phyloP scores from a whole-genome alignment of 2,329 filamentous ascomycete genomes.

The Cladophialophora chaetospira region DNA sequence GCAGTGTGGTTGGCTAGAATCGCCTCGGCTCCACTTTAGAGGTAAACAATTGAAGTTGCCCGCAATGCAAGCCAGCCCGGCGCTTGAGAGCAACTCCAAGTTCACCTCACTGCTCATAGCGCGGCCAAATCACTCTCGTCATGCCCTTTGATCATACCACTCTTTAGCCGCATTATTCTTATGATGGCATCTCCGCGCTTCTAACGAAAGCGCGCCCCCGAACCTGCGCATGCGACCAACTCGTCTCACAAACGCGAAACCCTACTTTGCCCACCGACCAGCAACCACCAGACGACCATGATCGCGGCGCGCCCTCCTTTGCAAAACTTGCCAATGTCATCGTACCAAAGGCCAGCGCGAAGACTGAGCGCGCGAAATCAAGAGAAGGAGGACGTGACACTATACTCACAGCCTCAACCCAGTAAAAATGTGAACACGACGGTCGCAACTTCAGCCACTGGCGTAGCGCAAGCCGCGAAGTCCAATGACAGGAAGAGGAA shows the following conservation, averaged over 20 bases:
- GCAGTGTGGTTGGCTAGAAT: conserved; percentile 8
- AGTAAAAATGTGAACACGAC: conserved; percentile 23
- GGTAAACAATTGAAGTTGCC: conserved; percentile 8
- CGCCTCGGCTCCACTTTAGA: not conserved
- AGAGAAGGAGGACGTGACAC: conserved; percentile 37
- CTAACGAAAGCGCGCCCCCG: conserved; percentile 1
- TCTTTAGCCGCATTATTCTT: conserved; percentile 17
- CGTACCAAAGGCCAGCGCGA: conserved; percentile 32
- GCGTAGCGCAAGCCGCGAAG: conserved; percentile 31
- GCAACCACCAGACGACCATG: conserved; percentile 35
- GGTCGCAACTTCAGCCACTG: conserved; percentile 22
- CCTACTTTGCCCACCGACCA: conserved; percentile 11
- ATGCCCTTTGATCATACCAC: conserved; percentile 6
- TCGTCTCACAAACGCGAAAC: conserved; percentile 17
- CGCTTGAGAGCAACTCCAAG: conserved; percentile 1
- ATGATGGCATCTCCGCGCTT: conserved; percentile 12
- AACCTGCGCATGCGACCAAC: conserved; percentile 17
- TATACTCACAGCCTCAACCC: conserved; percentile 19
- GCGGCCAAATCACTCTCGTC: not conserved
- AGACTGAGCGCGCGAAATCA: conserved; percentile 41
- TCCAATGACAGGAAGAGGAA: conserved; percentile 45
- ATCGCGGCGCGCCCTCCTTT: conserved; percentile 38
- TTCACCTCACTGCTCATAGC: not conserved
- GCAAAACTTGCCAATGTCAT: conserved; percentile 37
- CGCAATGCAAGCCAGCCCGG: conserved; percentile 7